Base-by-base conservation (phyloP, 2,329 filamentous ascomycete species). In the Didymella keratinophila region DNA sequence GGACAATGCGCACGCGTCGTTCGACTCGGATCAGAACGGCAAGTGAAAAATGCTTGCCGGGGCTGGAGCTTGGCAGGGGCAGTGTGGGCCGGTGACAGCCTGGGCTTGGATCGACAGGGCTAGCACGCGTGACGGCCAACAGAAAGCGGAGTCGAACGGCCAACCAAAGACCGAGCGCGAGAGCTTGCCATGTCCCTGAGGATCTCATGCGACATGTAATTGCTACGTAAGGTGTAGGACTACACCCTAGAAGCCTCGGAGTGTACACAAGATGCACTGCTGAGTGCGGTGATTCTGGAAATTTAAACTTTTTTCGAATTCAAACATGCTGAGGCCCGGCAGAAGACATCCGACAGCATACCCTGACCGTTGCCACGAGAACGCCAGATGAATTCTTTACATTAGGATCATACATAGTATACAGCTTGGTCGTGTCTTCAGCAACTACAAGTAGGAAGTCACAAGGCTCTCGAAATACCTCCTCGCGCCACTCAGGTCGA, bases 401-500 rank as follows among this genome's bases (percentile, higher is more conserved):
- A 10, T 10, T n/a, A 18, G 3, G 39, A 39, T 45, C 18, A 48
- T 49, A 46, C 25, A 50, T 46, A 34, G 2, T 56, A 25, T 46
- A 56, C 46, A 51, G 18, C 18, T 25, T 18, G 3, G 23, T 23
- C 36, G 36, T 25, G 9, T 27, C n/a, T n/a, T 14, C 2, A 52
- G 45, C 34, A n/a, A 36, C 52, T 67, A 76, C 60, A 75, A 52
- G 48, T 69, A 76, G 9, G 61, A 52, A 27, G 66, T 67, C 14
- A 67, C 68, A 21, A 76, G 37, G 7, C 32, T 52, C 60, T 75
- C 70, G 46, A 75, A 76, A 48, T 74, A 75, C 34, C 25, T 59
- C 48, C 74, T 71, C 4, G 69, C 71, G 7, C 63, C 50, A 9
- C 54, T 49, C 34, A 70, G 52, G 8, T 47, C 57, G 20, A 72